Evolutionary conservation across 169 alveolate genomes (phyloP), one percentile per base, ranked within the genome.

Genomic region (Cyclospora cayetanensis): DNA sequence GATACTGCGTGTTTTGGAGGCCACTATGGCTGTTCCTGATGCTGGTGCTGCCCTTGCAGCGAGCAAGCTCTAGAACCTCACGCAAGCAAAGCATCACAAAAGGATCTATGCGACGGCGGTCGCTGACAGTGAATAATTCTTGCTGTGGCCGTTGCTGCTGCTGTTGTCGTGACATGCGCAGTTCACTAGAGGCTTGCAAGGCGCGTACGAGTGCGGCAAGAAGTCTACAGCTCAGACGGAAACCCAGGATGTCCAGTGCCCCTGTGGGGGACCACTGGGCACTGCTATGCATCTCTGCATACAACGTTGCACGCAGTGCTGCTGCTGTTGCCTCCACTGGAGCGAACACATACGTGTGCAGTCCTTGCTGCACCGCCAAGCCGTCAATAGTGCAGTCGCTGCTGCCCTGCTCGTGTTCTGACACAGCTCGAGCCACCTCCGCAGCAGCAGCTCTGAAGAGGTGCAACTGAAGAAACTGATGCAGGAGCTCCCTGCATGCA

Each of bases 391-490:
- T 22, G 80, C 80, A 31, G 80, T 46, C 27, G 80, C 43, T 25
- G 80, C 50, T 68, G 46, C 80, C 37, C 9, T 22, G 74, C 52
- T 25, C 50, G 50, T 29, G 60, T 15, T 2, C 80, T 29, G 50
- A 41, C n/a, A 31, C 80, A 25, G 80, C 80, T 12, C 80, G 15
- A 12, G 80, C 80, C 50, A 68, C 20, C 15, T 11, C 27, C 34
- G 80, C 80, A 9, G 80, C 80, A 31, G 80, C 80, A 68, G 41
- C 80, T 0, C 46, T 25, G 80, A 68, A 68, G 1, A 20, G n/a
- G 27, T 41, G 80, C 37, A 29, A 46, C 80, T 68, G 80, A 41
- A 68, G 80, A 41, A 68, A 46, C 80, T 68, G 80, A 41, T 29
- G 80, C 80, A 68, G 80, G 25, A 68, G 29, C 31, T 68, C 80